These are phyloP conservation scores for Penicillium nordicum DNA, from an alignment of 2,329 filamentous ascomycete genomes.

Conservation along the genomic window DNA sequence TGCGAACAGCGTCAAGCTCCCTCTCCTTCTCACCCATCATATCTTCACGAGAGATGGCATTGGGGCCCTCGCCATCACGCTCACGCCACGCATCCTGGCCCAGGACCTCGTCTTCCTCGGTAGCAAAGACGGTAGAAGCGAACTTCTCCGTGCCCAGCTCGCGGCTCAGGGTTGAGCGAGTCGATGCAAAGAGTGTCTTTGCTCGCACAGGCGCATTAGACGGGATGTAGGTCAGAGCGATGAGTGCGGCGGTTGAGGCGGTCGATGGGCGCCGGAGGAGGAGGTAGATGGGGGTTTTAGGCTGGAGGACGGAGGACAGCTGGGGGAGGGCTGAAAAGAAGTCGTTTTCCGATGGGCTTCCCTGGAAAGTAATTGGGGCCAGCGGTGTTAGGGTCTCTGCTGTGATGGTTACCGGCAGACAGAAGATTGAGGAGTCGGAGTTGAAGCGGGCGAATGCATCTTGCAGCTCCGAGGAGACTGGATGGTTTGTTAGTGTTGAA, in stretches of 20 bases:
- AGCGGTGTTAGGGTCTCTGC: conserved; percentile 44
- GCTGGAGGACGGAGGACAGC: conserved; percentile 51
- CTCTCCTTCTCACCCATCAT: conserved; percentile 62
- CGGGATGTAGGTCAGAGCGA: conserved; percentile 62
- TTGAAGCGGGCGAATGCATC: conserved; percentile 46
- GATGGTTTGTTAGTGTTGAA: conserved; percentile 1
- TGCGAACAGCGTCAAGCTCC: conserved; percentile 54
- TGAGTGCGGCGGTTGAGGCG: conserved; percentile 30
- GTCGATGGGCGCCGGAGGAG: conserved; percentile 52
- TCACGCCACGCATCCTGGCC: conserved; percentile 53
- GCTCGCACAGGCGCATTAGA: conserved; percentile 61
- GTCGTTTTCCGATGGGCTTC: conserved; percentile 38
- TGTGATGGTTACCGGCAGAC: conserved; percentile 47
- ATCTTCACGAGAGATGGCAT: conserved; percentile 39
- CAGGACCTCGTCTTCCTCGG: conserved; percentile 56
- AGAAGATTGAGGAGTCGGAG: conserved; percentile 41
- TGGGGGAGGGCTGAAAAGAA: conserved; percentile 52
- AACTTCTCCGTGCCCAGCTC: conserved; percentile 63
- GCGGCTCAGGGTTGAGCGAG: conserved; percentile 57
- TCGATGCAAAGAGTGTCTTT: conserved; percentile 66
- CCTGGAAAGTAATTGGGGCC: conserved; percentile 38
- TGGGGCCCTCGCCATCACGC: conserved; percentile 45
- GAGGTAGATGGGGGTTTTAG: conserved; percentile 58
- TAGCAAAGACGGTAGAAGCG: conserved; percentile 56
- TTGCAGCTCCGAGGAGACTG: conserved; percentile 47